Percentiles rank a stretch among this genome's conserved stretches.
Conservation (phyloP, 2,329 filamentous ascomycete species). For the Salinomyces thailandicus region DNA sequence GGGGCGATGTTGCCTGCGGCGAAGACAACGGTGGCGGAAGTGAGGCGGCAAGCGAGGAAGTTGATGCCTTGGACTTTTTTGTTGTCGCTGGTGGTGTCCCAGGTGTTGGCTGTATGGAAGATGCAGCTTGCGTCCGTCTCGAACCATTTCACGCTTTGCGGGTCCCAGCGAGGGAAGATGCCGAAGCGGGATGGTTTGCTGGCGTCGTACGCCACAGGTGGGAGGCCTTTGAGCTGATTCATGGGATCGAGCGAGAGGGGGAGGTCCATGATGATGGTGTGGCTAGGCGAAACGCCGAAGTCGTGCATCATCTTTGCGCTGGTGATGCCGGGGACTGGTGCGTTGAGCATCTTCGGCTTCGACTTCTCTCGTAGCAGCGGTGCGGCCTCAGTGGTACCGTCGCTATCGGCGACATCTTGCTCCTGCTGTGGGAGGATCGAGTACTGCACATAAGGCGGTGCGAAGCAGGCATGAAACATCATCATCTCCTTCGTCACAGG, state of each 20-base stretch:
- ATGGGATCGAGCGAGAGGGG: constrained; percentile 55
- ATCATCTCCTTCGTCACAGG: constrained; percentile 54
- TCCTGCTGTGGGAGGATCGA: constrained; percentile 41
- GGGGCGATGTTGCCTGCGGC: constrained; percentile 51
- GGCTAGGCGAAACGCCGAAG: constrained; percentile 53
- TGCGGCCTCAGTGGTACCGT: neutral
- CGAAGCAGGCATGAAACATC: constrained; percentile 56
- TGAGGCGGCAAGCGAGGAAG: constrained; percentile 56
- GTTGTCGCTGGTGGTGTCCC: constrained; percentile 42
- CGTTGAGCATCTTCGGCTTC: constrained; percentile 34
- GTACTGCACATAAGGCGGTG: constrained; percentile 57
- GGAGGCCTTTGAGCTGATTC: constrained; percentile 47
- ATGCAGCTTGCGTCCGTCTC: constrained; percentile 58
- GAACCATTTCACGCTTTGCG: constrained; percentile 53
- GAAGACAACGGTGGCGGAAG: constrained; percentile 55
- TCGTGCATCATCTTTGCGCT: constrained; percentile 67
- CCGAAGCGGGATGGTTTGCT: constrained; percentile 52
- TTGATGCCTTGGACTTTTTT: constrained; percentile 41
- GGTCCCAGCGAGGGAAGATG: constrained; percentile 53
- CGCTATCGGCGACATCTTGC: neutral
- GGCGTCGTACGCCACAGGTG: constrained; percentile 51
- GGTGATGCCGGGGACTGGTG: constrained; percentile 49
- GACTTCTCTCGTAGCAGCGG: neutral
- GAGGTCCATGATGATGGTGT: constrained; percentile 60
- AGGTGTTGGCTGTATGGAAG: constrained; percentile 62